Evolutionary conservation across 768 basidiomycete genomes (phyloP).

Genomic region (Agrocybe chaxingu): DNA sequence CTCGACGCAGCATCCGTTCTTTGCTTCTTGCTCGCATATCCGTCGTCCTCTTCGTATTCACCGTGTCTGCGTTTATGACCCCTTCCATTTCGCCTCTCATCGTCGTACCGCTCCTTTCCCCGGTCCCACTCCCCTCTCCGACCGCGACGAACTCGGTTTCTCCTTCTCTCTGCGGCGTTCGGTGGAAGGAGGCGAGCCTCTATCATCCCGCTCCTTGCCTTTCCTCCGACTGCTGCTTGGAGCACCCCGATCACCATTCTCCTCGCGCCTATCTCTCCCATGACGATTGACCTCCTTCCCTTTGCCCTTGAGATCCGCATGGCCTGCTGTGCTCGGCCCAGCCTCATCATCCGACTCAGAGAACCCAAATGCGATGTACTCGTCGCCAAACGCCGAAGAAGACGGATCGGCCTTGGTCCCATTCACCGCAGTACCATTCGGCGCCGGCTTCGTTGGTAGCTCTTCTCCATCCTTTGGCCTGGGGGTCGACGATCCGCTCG

Average conservation of each 20-base stretch:
- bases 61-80: conserved; percentile 47
- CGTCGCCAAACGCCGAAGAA: conserved; percentile 25
- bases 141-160: background rate
- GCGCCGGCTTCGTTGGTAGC: background rate
- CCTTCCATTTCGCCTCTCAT: conserved; percentile 13
- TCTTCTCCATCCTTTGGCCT: background rate
- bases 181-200: background rate
- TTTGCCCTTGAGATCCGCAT: conserved; percentile 16
- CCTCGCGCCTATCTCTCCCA: background rate
- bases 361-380: conserved; percentile 25
- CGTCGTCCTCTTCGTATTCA: conserved; percentile 39
- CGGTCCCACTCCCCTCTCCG: conserved; percentile 40
- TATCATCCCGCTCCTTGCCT: conserved; percentile 2
- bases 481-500: conserved; percentile 14
- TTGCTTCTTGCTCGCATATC: conserved; percentile 51
- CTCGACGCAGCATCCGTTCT: conserved; percentile 48
- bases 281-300: conserved; percentile 10
- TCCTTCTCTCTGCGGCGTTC: conserved; percentile 5
- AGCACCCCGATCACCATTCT: conserved; percentile 1
- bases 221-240: conserved; percentile 1
- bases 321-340: conserved; percentile 7
- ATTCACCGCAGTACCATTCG: background rate
- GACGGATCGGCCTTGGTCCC: background rate
- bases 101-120: conserved; percentile 27
- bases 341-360: conserved; percentile 18